Conservation (phyloP, 768 basidiomycete genomes). For the Mycena olivaceomarginata region DNA sequence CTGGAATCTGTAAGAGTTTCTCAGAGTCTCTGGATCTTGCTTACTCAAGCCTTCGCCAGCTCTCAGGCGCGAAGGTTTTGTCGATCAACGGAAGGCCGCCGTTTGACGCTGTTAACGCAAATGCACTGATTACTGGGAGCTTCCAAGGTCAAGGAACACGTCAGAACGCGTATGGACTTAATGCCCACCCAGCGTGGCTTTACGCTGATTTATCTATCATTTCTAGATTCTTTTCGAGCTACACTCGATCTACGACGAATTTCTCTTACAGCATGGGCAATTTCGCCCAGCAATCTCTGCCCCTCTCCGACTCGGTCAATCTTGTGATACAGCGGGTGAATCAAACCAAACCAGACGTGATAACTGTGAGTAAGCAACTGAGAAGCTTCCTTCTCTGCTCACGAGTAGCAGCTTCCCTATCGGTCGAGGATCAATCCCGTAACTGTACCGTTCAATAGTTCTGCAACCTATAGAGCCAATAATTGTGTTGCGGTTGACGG, state of each 20-base stretch:
- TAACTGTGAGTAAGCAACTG: conserved; percentile 60
- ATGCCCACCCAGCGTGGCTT: neutral
- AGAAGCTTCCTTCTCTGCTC: neutral
- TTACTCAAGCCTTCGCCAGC: conserved; percentile 43
- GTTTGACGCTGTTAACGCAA: conserved; percentile 69
- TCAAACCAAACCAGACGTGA: conserved; percentile 60
- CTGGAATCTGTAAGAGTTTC: conserved; percentile 61
- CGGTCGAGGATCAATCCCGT: conserved; percentile 70
- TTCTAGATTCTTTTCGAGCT: conserved; percentile 67
- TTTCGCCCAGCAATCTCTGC: conserved; percentile 74
- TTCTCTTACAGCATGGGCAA: conserved; percentile 70
- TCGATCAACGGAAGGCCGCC: conserved; percentile 71
- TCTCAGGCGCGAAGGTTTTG: conserved; percentile 73
- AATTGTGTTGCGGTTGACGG: conserved; percentile 70
- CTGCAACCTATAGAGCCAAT: conserved; percentile 67
- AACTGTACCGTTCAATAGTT: conserved; percentile 69
- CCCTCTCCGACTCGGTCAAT: conserved; percentile 68
- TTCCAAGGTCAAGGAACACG: conserved; percentile 72
- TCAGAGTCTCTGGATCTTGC: conserved; percentile 4
- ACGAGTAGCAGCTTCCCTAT: conserved; percentile 68
- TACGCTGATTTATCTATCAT: neutral
- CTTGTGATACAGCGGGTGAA: conserved; percentile 68
- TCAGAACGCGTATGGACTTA: conserved; percentile 63
- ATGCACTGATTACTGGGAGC: conserved; percentile 69
- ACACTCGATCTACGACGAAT: conserved; percentile 57